A percentile compares a stretch with the other conserved stretches of the same genome.
These are phyloP conservation scores for Lasiosphaeria ovina DNA, from an alignment of 495 filamentous ascomycete genomes.

Conservation along the genomic window DNA sequence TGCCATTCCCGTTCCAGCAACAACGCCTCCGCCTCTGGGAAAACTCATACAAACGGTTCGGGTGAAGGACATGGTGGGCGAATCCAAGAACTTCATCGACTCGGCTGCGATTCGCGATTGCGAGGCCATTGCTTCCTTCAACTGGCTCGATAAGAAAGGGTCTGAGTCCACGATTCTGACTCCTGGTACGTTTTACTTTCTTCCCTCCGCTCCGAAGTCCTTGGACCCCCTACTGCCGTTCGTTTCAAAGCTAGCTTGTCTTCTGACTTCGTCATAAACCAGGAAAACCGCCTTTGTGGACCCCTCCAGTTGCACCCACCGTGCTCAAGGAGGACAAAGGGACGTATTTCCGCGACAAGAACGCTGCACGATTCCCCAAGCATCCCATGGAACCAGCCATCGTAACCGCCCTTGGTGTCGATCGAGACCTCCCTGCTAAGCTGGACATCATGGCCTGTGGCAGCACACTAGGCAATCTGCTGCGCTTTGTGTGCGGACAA, in stretches of 20 bases:
- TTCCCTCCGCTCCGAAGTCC: too few species aligned
- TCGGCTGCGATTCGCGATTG: slow-evolving; percentile 8
- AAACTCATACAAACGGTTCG: slow-evolving; percentile 24
- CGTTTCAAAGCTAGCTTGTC: too few species aligned
- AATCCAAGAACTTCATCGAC: neutral
- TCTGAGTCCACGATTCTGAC: slow-evolving; percentile 17
- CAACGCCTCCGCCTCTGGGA: slow-evolving; percentile 20
- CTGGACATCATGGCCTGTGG: slow-evolving; percentile 63
- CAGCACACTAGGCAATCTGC: slow-evolving; percentile 55
- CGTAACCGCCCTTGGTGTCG: slow-evolving; percentile 25
- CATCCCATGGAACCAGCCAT: slow-evolving; percentile 62
- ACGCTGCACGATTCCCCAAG: slow-evolving; percentile 55
- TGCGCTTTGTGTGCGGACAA: slow-evolving; percentile 50
- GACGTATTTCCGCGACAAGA: slow-evolving; percentile 58
- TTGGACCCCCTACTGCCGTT: too few species aligned
- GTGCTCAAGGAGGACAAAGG: slow-evolving; percentile 51
- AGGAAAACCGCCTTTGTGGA: slow-evolving; percentile 62
- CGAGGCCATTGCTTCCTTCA: slow-evolving; percentile 21
- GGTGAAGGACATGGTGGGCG: slow-evolving; percentile 4
- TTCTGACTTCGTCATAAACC: slow-evolving; percentile 7
- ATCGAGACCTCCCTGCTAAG: slow-evolving; percentile 20
- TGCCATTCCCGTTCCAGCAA: neutral
- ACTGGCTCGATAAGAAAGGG: slow-evolving; percentile 17
- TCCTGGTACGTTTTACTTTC: slow-evolving; percentile 16
- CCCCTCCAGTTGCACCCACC: slow-evolving; percentile 40